phyloP scores from a whole-genome alignment of 2,329 filamentous ascomycete species.

The Aspergillus viridinutans region DNA sequence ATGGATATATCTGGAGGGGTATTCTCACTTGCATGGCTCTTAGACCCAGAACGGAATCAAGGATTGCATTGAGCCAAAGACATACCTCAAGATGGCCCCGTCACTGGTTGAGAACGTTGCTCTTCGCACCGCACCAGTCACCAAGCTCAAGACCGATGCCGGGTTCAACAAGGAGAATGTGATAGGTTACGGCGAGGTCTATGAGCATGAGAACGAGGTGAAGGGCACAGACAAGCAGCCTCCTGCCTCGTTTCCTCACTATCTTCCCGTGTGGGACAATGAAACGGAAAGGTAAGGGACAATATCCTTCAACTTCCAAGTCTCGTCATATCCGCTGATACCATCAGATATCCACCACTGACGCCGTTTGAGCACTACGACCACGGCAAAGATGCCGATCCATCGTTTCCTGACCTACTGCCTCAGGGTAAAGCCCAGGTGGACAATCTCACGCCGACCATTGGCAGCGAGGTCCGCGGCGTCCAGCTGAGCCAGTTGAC shows the following conservation, averaged over 20 bases:
- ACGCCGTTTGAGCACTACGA: slow-evolving; percentile 69
- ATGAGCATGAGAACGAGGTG: slow-evolving; percentile 49
- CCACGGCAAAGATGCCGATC: slow-evolving; percentile 70
- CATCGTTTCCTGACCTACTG: slow-evolving; percentile 65
- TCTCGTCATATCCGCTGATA: slow-evolving; percentile 1
- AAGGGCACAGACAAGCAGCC: slow-evolving; percentile 52
- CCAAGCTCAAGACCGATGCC: slow-evolving; percentile 25
- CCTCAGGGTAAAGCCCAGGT: slow-evolving; percentile 42
- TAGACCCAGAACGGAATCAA: not conserved
- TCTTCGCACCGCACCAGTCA: slow-evolving; percentile 22
- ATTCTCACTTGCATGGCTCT: not conserved
- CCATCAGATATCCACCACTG: slow-evolving; percentile 54
- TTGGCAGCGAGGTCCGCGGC: slow-evolving; percentile 67
- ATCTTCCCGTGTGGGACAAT: slow-evolving; percentile 67
- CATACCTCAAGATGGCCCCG: slow-evolving; percentile 29
- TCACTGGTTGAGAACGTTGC: slow-evolving; percentile 28
- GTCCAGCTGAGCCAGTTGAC: slow-evolving; percentile 67
- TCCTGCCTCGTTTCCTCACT: slow-evolving; percentile 64
- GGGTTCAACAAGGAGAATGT: slow-evolving; percentile 36
- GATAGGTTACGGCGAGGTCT: slow-evolving; percentile 27
- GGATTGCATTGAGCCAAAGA: not conserved
- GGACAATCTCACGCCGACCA: slow-evolving; percentile 65
- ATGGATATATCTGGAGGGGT: slow-evolving; percentile 7
- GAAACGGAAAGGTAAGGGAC: slow-evolving; percentile 40
- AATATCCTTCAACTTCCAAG: not conserved